Conservation (phyloP, 441 rosid species). For the Syzygium malaccense region DNA sequence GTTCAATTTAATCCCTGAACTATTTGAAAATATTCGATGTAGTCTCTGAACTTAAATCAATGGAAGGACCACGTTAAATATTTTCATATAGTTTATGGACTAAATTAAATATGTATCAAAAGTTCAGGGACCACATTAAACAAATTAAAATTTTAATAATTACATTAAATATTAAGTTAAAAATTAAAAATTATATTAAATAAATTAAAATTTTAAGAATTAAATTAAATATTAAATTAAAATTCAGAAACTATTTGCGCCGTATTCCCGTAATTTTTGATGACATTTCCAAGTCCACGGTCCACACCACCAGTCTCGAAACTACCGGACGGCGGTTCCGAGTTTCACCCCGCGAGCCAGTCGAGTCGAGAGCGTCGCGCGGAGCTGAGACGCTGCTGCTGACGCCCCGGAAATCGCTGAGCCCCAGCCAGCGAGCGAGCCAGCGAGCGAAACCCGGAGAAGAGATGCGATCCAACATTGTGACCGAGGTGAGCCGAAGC, state of each 20-base stretch:
- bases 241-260: fast-evolving
- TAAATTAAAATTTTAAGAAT: no score
- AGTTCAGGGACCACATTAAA: no score
- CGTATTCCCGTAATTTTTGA: fast-evolving
- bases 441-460: not conserved
- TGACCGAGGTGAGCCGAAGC: slow-evolving; percentile 6
- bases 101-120: no score
- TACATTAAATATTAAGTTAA: no score
- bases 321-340: not conserved
- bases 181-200: no score
- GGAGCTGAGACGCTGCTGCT: not conserved
- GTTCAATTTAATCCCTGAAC: fast-evolving
- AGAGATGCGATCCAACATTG: slow-evolving; percentile 13
- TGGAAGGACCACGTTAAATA: no score
- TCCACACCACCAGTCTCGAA: not conserved
- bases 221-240: no score
- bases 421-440: not conserved
- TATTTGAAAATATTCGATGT: no score
- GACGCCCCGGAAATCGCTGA: not conserved
- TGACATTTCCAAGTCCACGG: not conserved
- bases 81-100: no score
- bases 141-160: no score
- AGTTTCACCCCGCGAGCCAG: not conserved
- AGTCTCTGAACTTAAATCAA: no score
- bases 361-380: not conserved